A percentile compares a stretch with the other conserved stretches of the same genome.
These are phyloP conservation scores for Citeromyces nyonsensis DNA, from an alignment of 805 yeast species.

Conservation along the genomic window DNA sequence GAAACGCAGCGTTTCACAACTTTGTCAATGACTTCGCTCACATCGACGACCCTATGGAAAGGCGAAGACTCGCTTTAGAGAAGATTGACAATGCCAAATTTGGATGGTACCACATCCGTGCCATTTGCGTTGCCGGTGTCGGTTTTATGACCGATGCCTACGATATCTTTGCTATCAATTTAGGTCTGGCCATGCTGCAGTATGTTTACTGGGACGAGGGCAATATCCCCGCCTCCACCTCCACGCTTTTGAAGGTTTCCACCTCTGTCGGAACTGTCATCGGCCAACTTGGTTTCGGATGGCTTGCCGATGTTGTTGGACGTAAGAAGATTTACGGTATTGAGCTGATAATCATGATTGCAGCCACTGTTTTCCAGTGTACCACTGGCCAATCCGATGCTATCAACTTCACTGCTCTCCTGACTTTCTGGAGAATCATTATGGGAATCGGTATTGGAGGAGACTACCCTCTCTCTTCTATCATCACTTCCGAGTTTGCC, in stretches of 20 bases:
- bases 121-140: constrained; percentile 59
- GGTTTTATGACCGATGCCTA: constrained; percentile 79
- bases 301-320: constrained; percentile 57
- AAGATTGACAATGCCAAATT: constrained; percentile 41
- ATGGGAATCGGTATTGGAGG: constrained; percentile 90
- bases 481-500: constrained; percentile 69
- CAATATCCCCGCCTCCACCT: constrained; percentile 43
- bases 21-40: constrained; percentile 36
- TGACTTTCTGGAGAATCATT: constrained; percentile 54
- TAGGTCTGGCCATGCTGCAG: constrained; percentile 56
- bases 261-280: constrained; percentile 82
- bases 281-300: constrained; percentile 68
- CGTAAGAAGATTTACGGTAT: constrained; percentile 67
- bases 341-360: constrained; percentile 62
- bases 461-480: constrained; percentile 79
- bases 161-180: constrained; percentile 69
- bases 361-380: constrained; percentile 57
- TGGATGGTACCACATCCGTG: constrained; percentile 43
- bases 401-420: constrained; percentile 48
- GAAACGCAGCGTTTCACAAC: constrained; percentile 45
- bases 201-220: constrained; percentile 48
- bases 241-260: constrained; percentile 58
- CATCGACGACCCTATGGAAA: constrained; percentile 39
- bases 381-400: constrained; percentile 49
- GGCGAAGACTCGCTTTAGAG: constrained; percentile 44